Percentiles rank a stretch among this genome's conserved stretches.
Evolutionary conservation across 2,329 filamentous ascomycete genomes (phyloP).

Genomic region (Aspergillus hortae): DNA sequence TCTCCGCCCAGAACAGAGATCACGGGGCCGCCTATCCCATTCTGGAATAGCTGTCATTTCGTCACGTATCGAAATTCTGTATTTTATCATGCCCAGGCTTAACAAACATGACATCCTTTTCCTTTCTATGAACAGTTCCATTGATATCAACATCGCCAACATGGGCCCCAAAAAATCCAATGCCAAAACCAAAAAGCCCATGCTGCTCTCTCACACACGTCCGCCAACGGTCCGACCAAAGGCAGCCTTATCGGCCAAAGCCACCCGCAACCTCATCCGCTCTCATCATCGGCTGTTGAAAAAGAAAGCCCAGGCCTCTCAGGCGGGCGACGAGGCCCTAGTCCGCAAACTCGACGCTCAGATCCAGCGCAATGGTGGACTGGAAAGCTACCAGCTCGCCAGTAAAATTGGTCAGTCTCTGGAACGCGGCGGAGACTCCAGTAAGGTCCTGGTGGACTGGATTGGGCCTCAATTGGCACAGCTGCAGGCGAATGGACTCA

Average conservation of each 20-base stretch:
- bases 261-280: slow-evolving; percentile 57
- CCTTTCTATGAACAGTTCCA: background rate
- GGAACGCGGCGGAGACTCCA: slow-evolving; percentile 62
- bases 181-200: slow-evolving; percentile 34
- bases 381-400: slow-evolving; percentile 59
- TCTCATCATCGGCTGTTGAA: slow-evolving; percentile 60
- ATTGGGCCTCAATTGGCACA: slow-evolving; percentile 34
- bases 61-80: background rate
- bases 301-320: slow-evolving; percentile 49
- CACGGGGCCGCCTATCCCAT: background rate
- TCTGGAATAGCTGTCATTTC: background rate
- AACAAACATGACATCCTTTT: background rate
- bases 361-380: slow-evolving; percentile 56
- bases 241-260: slow-evolving; percentile 51
- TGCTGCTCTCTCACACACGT: slow-evolving; percentile 43
- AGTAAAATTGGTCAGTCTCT: slow-evolving; percentile 60
- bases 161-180: slow-evolving; percentile 30
- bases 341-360: slow-evolving; percentile 45
- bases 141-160: background rate
- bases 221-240: slow-evolving; percentile 40
- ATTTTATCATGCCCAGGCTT: background rate
- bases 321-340: slow-evolving; percentile 41
- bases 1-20: slow-evolving; percentile 4
- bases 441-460: slow-evolving; percentile 58
- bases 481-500: slow-evolving; percentile 21